These are phyloP conservation scores for Eudorina sp. DNA, from an alignment of 139 green algal genomes.

Conservation along the genomic window DNA sequence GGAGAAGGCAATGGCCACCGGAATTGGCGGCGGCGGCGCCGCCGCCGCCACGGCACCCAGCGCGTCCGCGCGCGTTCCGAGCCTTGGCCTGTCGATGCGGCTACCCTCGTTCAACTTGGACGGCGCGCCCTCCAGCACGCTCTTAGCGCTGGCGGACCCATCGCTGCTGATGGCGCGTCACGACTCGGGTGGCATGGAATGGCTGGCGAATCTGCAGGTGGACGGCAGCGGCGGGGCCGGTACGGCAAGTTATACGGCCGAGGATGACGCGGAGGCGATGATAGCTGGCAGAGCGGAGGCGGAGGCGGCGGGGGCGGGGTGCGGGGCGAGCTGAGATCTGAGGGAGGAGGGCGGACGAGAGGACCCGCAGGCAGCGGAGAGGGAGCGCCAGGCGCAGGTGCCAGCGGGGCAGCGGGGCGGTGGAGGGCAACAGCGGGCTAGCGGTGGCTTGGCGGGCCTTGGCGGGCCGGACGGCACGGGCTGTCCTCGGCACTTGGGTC, in stretches of 20 bases:
- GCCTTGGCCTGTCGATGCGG: constrained; percentile 2
- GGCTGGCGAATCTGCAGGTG: not conserved
- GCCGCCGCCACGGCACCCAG: not conserved
- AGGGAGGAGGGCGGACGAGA: no score
- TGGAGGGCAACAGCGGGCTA: no score
- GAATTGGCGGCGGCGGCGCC: not conserved
- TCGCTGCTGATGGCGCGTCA: constrained; percentile 3
- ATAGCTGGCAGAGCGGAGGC: not conserved
- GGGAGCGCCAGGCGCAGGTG: no score
- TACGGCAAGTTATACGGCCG: not conserved
- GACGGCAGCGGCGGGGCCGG: not conserved
- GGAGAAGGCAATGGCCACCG: not conserved
- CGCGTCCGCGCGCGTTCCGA: not conserved
- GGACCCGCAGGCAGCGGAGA: no score
- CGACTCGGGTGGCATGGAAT: constrained; percentile 36
- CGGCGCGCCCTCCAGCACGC: constrained; percentile 1
- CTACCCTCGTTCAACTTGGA: constrained; percentile 24
- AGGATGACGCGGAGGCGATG: not conserved
- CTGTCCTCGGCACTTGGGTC: no score
- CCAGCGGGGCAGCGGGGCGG: no score
- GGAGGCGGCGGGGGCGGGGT: not conserved
- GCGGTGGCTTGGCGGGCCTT: no score
- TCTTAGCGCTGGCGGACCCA: constrained; percentile 12
- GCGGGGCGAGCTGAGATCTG: no score
- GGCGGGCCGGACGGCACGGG: no score